Percentiles rank a stretch among this genome's conserved stretches.
phyloP scores from a whole-genome alignment of 140 eudicot genomes.

The Bidens hawaiensis region DNA sequence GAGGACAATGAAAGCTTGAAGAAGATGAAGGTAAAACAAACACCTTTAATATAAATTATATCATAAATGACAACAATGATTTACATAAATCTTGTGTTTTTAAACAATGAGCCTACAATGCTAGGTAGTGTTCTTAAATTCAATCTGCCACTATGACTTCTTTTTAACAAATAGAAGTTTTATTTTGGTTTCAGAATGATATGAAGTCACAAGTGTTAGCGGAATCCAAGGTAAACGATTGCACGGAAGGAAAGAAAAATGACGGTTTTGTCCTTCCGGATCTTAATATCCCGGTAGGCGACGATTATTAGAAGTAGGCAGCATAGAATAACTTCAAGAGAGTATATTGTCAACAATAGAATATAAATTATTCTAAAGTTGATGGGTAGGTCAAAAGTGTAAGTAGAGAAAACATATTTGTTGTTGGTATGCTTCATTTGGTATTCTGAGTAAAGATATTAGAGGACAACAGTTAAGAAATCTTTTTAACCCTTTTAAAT shows the following conservation, averaged over 20 bases:
- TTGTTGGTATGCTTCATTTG: slow-evolving; percentile 1
- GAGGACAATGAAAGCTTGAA: slow-evolving; percentile 51
- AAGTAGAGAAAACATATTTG: slow-evolving; percentile 20
- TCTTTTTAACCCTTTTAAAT: slow-evolving; percentile 19
- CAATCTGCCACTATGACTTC: neutral
- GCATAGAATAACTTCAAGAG: slow-evolving; percentile 21
- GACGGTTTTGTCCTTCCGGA: slow-evolving; percentile 46
- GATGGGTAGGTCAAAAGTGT: slow-evolving; percentile 28
- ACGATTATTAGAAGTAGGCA: slow-evolving; percentile 19
- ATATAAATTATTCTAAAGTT: slow-evolving; percentile 31
- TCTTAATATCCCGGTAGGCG: slow-evolving; percentile 50
- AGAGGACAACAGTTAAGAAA: slow-evolving; percentile 26
- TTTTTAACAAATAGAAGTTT: neutral
- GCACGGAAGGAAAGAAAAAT: neutral
- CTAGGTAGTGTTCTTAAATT: neutral
- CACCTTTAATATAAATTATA: too few species aligned
- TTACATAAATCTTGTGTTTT: neutral
- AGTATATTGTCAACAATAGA: slow-evolving; percentile 18
- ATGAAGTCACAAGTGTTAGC: slow-evolving; percentile 11
- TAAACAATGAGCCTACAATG: too few species aligned
- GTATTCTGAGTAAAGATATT: slow-evolving; percentile 20
- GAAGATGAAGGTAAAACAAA: slow-evolving; percentile 60
- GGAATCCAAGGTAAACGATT: neutral
- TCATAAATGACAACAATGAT: too few species aligned
- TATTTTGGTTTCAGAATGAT: slow-evolving; percentile 30